Conservation (phyloP, 1,284 basidiomycete genomes). For the Porodaedalea pini region DNA sequence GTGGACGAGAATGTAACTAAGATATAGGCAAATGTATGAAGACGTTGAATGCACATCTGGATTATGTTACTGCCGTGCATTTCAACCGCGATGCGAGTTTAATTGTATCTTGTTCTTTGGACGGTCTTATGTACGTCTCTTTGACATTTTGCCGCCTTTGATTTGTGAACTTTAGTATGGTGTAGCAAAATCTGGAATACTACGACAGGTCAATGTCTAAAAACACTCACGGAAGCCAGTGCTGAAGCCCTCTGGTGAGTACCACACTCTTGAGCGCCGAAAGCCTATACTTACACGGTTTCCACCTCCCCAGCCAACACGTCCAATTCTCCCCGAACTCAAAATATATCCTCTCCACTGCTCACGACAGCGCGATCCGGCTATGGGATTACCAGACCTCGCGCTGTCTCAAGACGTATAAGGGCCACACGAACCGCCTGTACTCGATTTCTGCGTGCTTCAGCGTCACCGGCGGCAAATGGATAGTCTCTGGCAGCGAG, state of each 20-base stretch:
- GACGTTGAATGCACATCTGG: conserved; percentile 87
- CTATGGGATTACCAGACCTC: conserved; percentile 95
- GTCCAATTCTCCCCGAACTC: conserved; percentile 94
- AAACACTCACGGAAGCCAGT: conserved; percentile 85
- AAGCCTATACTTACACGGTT: background rate
- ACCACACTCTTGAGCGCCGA: background rate
- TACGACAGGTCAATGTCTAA: conserved; percentile 89
- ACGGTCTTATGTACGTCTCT: conserved; percentile 82
- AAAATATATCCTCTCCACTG: conserved; percentile 87
- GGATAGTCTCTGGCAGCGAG: conserved; percentile 90
- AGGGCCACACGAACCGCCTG: conserved; percentile 75
- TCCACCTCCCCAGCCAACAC: conserved; percentile 54
- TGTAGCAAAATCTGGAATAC: conserved; percentile 93
- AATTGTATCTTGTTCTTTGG: conserved; percentile 87
- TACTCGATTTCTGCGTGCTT: conserved; percentile 79
- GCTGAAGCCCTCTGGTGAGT: conserved; percentile 82
- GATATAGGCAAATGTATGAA: conserved; percentile 70
- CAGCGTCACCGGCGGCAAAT: conserved; percentile 80
- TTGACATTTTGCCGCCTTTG: background rate
- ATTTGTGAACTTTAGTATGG: conserved; percentile 3
- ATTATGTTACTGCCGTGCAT: conserved; percentile 91
- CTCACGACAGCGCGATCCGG: conserved; percentile 87
- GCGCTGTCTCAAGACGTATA: conserved; percentile 89
- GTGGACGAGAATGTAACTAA: background rate
- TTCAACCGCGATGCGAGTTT: conserved; percentile 92